Conservation (phyloP, 257 asterid species). For the Solanum sitiens region DNA sequence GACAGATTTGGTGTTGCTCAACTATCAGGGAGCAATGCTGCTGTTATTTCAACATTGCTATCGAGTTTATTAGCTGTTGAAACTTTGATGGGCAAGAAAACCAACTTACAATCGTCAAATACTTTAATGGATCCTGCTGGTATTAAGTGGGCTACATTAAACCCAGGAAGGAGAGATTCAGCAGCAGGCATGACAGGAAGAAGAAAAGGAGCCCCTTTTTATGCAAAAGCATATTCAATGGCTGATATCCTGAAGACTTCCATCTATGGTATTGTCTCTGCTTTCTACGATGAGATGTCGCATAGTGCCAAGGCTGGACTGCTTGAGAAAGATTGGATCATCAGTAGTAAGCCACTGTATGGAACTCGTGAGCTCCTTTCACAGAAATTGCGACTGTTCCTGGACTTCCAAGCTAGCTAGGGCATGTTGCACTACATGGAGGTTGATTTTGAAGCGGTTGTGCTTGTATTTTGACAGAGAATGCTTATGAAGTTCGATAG, state of each 20-base stretch:
- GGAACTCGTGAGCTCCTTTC: conserved; percentile 73
- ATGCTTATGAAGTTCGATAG: background rate
- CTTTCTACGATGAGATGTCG: conserved; percentile 71
- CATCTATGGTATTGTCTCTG: conserved; percentile 51
- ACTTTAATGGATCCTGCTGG: conserved; percentile 64
- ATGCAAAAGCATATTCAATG: conserved; percentile 60
- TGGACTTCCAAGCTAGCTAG: conserved; percentile 62
- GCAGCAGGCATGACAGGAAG: conserved; percentile 41
- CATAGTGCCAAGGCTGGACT: conserved; percentile 53
- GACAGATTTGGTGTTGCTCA: conserved; percentile 91
- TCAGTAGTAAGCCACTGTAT: conserved; percentile 49
- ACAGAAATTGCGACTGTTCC: conserved; percentile 66
- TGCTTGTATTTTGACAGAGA: background rate
- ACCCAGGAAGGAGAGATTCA: conserved; percentile 61
- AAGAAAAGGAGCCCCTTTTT: conserved; percentile 64
- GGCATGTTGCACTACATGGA: background rate
- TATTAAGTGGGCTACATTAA: conserved; percentile 78
- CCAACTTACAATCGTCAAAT: conserved; percentile 45
- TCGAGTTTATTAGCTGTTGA: conserved; percentile 76
- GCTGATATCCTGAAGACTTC: conserved; percentile 81
- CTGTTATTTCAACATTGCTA: conserved; percentile 62
- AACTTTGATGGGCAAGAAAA: conserved; percentile 80
- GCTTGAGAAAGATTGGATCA: conserved; percentile 85
- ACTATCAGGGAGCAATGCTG: conserved; percentile 73
- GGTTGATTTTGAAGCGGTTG: background rate